Percentiles rank a stretch among this genome's conserved stretches.
phyloP scores from a whole-genome alignment of 2,329 filamentous ascomycete genomes.

The Colletotrichum acutatum region DNA sequence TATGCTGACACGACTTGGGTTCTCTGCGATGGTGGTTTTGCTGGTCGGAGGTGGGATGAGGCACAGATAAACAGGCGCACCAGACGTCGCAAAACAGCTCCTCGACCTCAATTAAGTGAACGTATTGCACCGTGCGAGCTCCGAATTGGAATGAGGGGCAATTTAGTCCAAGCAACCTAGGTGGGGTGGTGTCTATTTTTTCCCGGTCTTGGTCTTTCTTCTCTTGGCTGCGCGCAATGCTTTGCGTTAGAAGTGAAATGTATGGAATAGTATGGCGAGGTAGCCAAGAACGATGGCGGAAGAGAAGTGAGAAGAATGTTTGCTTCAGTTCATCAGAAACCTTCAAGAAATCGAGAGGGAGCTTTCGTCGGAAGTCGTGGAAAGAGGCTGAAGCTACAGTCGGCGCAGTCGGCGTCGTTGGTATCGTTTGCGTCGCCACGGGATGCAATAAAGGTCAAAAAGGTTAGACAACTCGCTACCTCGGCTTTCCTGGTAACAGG shows the following conservation, averaged over 20 bases:
- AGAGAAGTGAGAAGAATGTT: conserved; percentile 2
- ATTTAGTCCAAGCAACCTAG: neutral
- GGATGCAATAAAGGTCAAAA: neutral
- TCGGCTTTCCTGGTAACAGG: neutral
- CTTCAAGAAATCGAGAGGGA: neutral
- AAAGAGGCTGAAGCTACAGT: conserved; percentile 3
- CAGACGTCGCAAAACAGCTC: neutral
- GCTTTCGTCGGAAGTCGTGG: conserved; percentile 5
- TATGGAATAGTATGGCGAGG: neutral
- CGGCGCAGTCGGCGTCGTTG: neutral
- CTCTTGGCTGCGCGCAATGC: neutral
- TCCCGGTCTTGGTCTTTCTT: neutral
- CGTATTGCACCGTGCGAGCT: conserved; percentile 20
- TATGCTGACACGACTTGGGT: neutral
- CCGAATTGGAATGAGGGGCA: conserved; percentile 8
- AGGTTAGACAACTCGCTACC: neutral
- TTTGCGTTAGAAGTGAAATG: neutral
- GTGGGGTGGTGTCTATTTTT: conserved; percentile 19
- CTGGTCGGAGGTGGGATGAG: conserved; percentile 3
- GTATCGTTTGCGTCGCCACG: neutral
- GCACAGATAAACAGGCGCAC: neutral
- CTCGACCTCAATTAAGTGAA: conserved; percentile 5
- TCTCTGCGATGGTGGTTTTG: neutral
- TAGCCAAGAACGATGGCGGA: neutral
- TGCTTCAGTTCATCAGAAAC: neutral